Percentiles rank a stretch among this genome's conserved stretches.
Conservation (phyloP, 306 rosid genomes). For the Cicer cuneatum region DNA sequence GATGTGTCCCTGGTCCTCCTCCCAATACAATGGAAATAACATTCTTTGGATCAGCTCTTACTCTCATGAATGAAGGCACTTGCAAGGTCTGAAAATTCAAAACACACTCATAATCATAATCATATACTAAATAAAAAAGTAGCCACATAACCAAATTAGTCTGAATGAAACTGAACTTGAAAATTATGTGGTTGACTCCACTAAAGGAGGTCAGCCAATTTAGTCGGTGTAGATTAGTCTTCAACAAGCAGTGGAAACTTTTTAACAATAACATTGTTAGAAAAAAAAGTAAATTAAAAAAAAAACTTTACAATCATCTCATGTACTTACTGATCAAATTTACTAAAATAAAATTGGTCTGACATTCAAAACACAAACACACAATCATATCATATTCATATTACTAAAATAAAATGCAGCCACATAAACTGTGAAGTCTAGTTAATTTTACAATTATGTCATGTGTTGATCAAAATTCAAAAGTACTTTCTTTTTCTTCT, state of each 20-base stretch:
- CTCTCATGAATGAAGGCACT: constrained; percentile 56
- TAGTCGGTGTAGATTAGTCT: too few species aligned
- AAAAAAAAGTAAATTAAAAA: too few species aligned
- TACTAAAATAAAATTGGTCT: constrained; percentile 40
- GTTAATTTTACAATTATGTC: background rate
- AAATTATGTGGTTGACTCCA: too few species aligned
- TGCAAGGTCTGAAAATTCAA: constrained; percentile 60
- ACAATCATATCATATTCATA: background rate
- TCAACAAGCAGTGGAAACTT: too few species aligned
- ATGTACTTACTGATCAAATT: too few species aligned
- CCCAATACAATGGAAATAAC: constrained; percentile 87
- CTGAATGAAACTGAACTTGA: too few species aligned
- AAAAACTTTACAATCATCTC: too few species aligned
- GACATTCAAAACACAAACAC: constrained; percentile 39
- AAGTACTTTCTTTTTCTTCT: background rate
- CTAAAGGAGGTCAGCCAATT: too few species aligned
- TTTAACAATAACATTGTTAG: too few species aligned
- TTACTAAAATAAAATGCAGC: constrained; percentile 26
- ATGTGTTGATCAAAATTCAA: background rate
- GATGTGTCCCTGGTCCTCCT: constrained; percentile 84
- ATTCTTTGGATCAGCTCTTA: constrained; percentile 68
- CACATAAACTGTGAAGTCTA: background rate
- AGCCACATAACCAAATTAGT: background rate
- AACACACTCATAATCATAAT: constrained; percentile 3
- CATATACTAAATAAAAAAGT: constrained; percentile 19